Percentiles rank a stretch among this genome's conserved stretches.
Evolutionary conservation across 2,329 filamentous ascomycete species (phyloP).

Genomic region (Phialemoniopsis sp.): DNA sequence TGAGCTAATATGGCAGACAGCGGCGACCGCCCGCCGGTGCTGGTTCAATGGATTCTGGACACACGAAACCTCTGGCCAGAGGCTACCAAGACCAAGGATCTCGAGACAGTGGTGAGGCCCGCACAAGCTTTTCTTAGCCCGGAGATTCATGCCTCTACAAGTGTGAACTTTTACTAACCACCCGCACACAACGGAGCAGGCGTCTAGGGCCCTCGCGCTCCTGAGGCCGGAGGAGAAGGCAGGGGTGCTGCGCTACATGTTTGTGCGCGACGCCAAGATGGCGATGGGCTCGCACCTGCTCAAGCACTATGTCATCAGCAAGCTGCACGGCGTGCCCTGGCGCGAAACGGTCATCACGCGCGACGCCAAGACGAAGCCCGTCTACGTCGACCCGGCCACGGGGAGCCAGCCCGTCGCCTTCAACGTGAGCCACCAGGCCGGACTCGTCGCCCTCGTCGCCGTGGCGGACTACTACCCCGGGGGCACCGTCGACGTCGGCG

Average conservation of each 20-base stretch:
- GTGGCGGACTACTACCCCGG: slow-evolving; percentile 25
- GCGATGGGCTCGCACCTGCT: slow-evolving; percentile 67
- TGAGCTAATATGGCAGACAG: slow-evolving; percentile 5
- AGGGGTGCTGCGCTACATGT: slow-evolving; percentile 56
- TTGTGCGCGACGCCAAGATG: slow-evolving; percentile 71
- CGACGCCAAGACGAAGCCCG: slow-evolving; percentile 49
- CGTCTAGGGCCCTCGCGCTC: slow-evolving; percentile 47
- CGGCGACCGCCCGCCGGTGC: slow-evolving; percentile 18
- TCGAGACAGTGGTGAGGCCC: slow-evolving; percentile 35
- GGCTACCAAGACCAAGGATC: slow-evolving; percentile 42
- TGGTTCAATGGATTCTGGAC: slow-evolving; percentile 61
- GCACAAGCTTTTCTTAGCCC: neutral
- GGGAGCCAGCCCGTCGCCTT: slow-evolving; percentile 52
- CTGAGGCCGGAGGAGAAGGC: slow-evolving; percentile 51
- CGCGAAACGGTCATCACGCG: slow-evolving; percentile 50
- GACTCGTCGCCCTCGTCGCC: slow-evolving; percentile 66
- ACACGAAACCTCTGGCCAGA: slow-evolving; percentile 55
- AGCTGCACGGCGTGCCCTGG: slow-evolving; percentile 55
- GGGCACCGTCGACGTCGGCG: slow-evolving; percentile 51
- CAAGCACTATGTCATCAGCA: slow-evolving; percentile 66
- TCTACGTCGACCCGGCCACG: slow-evolving; percentile 43
- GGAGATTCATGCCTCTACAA: slow-evolving; percentile 1
- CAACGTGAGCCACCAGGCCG: slow-evolving; percentile 77
- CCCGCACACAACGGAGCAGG: slow-evolving; percentile 29
- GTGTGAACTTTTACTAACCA: neutral